These are phyloP conservation scores for Saitozyma podzolica DNA, from an alignment of 768 basidiomycete species.

Conservation along the genomic window DNA sequence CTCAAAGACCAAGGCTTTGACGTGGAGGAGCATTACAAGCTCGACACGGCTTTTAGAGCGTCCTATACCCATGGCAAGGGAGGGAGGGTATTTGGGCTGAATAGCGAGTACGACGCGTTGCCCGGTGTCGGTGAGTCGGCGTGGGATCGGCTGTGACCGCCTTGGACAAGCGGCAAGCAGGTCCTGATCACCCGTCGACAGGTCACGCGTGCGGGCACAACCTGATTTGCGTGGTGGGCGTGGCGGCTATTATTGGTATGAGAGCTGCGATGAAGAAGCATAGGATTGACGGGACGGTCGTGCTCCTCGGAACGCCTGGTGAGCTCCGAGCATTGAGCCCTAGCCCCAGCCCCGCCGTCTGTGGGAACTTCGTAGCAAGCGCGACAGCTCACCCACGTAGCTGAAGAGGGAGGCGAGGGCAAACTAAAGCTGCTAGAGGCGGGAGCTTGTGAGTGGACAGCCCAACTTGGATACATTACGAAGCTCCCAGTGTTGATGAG, in stretches of 20 bases:
- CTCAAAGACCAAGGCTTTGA: constrained; percentile 10
- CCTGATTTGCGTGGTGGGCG: constrained; percentile 37
- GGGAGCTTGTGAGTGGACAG: constrained; percentile 24
- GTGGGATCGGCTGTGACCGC: not conserved
- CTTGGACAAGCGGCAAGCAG: not conserved
- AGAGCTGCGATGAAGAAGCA: constrained; percentile 30
- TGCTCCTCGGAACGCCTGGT: constrained; percentile 33
- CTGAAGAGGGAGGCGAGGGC: constrained; percentile 42
- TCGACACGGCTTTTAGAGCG: constrained; percentile 34
- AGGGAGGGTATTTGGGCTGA: constrained; percentile 29
- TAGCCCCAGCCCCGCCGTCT: not conserved
- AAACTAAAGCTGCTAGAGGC: constrained; percentile 30
- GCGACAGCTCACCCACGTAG: constrained; percentile 1
- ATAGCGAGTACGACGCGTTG: constrained; percentile 38
- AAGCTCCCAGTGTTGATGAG: not conserved
- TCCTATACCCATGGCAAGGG: constrained; percentile 22
- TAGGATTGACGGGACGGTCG: constrained; percentile 28
- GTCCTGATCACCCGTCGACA: not conserved
- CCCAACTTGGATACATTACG: not conserved
- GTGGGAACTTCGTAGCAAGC: not conserved
- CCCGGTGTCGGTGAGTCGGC: constrained; percentile 20
- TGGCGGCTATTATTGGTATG: constrained; percentile 26
- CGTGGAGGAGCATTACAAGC: constrained; percentile 2
- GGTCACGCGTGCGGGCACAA: constrained; percentile 25
- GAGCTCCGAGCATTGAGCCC: not conserved